phyloP scores from a whole-genome alignment of 345 rosid genomes.

The Brassica carinata region DNA sequence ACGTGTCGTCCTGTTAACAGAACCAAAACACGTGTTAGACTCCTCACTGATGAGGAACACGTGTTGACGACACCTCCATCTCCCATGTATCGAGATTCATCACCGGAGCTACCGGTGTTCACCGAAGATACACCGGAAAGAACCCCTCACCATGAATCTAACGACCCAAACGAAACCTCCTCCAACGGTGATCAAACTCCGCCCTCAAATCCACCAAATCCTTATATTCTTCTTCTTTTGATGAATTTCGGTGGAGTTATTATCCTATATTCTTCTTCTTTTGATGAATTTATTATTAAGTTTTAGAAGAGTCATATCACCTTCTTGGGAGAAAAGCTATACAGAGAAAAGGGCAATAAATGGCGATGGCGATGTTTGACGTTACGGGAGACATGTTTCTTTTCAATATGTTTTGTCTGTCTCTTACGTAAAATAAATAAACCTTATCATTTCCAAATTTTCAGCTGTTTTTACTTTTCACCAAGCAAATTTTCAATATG shows the following conservation, averaged over 20 bases:
- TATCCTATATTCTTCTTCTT: constrained; percentile 14
- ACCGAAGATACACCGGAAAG: too few relatives aligned
- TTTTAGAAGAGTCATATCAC: background rate
- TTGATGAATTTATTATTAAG: background rate
- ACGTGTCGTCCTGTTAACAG: too few relatives aligned
- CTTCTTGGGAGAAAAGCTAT: constrained; percentile 12
- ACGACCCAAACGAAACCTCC: too few relatives aligned
- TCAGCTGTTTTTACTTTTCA: constrained; percentile 31
- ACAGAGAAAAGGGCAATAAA: constrained; percentile 18
- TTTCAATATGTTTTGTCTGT: constrained; percentile 30
- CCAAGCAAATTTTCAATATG: background rate
- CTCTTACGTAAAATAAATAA: constrained; percentile 4
- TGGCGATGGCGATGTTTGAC: constrained; percentile 39
- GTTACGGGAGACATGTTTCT: constrained; percentile 36
- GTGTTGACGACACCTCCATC: too few relatives aligned
- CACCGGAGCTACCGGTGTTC: too few relatives aligned
- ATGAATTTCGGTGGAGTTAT: constrained; percentile 15
- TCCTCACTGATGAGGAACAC: too few relatives aligned
- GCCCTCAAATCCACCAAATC: too few relatives aligned
- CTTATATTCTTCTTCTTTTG: too few relatives aligned
- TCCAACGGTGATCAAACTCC: too few relatives aligned
- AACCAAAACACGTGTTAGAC: too few relatives aligned
- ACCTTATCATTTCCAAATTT: constrained; percentile 32
- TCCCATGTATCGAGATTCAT: too few relatives aligned
- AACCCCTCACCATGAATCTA: too few relatives aligned